Conservation (phyloP, 352 stramenopile genomes). For the Globisporangium cylindrosporum region DNA sequence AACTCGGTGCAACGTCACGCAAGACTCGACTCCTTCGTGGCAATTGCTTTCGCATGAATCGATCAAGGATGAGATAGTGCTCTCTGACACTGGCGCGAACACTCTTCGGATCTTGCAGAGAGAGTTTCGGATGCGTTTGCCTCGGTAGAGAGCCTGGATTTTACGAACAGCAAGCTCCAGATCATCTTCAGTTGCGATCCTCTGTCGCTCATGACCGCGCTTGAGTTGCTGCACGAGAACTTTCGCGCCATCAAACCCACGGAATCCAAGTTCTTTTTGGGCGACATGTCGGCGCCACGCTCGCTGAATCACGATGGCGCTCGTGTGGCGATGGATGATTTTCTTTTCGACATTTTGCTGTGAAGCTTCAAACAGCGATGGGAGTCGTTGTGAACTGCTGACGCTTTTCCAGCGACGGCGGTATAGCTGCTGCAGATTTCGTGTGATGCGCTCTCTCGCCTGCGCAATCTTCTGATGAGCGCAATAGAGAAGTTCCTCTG, state of each 20-base stretch:
- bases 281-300: constrained; percentile 33
- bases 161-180: constrained; percentile 36
- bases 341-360: constrained; percentile 17
- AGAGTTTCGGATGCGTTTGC: constrained; percentile 40
- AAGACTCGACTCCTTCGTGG: constrained; percentile 25
- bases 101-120: constrained; percentile 34
- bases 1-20: constrained; percentile 22
- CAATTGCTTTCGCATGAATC: constrained; percentile 23
- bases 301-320: constrained; percentile 33
- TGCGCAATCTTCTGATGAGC: constrained; percentile 30
- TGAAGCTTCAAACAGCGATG: not conserved
- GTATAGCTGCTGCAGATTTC: constrained; percentile 44
- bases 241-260: constrained; percentile 20
- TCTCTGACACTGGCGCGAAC: constrained; percentile 19
- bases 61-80: constrained; percentile 33
- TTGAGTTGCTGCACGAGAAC: constrained; percentile 47
- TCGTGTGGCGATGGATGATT: constrained; percentile 12
- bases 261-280: not conserved
- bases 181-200: constrained; percentile 9
- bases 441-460: constrained; percentile 36
- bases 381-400: constrained; percentile 3
- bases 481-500: constrained; percentile 38
- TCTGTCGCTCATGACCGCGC: constrained; percentile 30
- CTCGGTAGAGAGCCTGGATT: constrained; percentile 57
- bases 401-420: constrained; percentile 22